These are phyloP conservation scores for Bryoglossum gracile DNA, from an alignment of 495 filamentous ascomycete species.

Conservation along the genomic window DNA sequence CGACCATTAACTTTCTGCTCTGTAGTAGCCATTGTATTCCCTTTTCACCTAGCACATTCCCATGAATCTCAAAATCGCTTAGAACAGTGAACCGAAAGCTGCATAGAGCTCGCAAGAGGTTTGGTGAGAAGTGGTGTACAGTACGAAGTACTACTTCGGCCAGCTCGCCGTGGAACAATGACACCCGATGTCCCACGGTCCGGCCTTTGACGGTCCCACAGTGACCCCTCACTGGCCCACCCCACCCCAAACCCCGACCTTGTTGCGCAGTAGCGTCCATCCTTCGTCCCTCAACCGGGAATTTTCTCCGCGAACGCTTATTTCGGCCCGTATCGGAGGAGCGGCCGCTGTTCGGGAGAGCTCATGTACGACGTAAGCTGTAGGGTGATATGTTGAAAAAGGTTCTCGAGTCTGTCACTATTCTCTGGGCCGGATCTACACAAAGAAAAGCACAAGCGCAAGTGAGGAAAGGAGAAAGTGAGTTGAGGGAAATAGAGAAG, in stretches of 20 bases:
- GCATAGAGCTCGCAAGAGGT: constrained; percentile 1
- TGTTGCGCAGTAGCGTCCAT: no score
- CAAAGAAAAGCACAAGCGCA: no score
- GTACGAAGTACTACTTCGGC: no score
- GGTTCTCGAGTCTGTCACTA: no score
- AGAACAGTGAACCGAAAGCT: background rate
- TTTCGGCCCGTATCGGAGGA: constrained; percentile 23
- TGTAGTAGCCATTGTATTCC: no score
- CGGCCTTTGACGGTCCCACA: constrained; percentile 10
- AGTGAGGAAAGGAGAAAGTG: no score
- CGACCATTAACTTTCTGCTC: no score
- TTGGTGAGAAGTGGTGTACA: no score
- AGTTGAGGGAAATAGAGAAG: background rate
- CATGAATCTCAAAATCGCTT: background rate
- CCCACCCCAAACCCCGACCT: background rate
- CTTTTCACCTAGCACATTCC: background rate
- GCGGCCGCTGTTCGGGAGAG: constrained; percentile 9
- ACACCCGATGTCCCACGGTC: constrained; percentile 4
- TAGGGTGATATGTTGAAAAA: no score
- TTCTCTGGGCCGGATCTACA: no score
- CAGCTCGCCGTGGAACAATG: background rate
- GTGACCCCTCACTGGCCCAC: background rate
- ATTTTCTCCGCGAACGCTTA: constrained; percentile 8
- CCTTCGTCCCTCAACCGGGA: background rate
- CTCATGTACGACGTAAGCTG: no score